A percentile compares a stretch with the other conserved stretches of the same genome.
Evolutionary conservation across 495 filamentous ascomycete species (phyloP).

Genomic region (Hypoxylon perforatum): DNA sequence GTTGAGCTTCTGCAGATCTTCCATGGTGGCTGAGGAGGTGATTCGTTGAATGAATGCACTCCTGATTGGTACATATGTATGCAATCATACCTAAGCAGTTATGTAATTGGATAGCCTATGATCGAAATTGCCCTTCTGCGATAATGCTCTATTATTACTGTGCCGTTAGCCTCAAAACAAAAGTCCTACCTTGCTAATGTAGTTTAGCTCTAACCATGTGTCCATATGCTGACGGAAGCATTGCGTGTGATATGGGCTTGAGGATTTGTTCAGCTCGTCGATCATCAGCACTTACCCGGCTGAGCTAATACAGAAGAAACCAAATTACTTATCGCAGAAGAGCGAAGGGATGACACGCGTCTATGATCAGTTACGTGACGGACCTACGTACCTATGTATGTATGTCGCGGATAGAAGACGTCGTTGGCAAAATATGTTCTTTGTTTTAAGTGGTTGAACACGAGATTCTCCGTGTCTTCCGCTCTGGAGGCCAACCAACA

Average conservation of each 20-base stretch:
- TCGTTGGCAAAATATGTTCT: neutral
- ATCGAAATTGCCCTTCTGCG: neutral
- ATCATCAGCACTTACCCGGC: constrained; percentile 22
- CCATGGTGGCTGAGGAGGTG: constrained; percentile 4
- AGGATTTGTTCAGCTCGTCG: constrained; percentile 29
- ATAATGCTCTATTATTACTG: neutral
- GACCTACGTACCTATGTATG: neutral
- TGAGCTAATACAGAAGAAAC: constrained; percentile 18
- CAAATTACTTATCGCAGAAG: constrained; percentile 1
- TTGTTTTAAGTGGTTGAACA: constrained; percentile 11
- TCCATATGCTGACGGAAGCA: constrained; percentile 23
- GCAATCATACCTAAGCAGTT: constrained; percentile 21
- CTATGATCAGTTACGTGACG: neutral
- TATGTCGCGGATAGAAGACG: constrained; percentile 10
- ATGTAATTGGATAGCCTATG: constrained; percentile 13
- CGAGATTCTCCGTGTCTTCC: constrained; percentile 12
- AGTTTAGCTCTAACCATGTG: constrained; percentile 5
- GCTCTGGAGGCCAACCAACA: constrained; percentile 16
- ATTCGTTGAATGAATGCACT: neutral
- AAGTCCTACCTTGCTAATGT: constrained; percentile 5
- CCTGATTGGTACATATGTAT: constrained; percentile 17
- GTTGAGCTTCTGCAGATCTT: constrained; percentile 6
- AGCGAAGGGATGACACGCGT: constrained; percentile 3
- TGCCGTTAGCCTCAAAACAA: constrained; percentile 12
- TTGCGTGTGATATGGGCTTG: constrained; percentile 15